Evolutionary conservation across 2,329 filamentous ascomycete genomes (phyloP), one percentile per base, ranked within the genome.

Genomic region (Talaromyces atroroseus): DNA sequence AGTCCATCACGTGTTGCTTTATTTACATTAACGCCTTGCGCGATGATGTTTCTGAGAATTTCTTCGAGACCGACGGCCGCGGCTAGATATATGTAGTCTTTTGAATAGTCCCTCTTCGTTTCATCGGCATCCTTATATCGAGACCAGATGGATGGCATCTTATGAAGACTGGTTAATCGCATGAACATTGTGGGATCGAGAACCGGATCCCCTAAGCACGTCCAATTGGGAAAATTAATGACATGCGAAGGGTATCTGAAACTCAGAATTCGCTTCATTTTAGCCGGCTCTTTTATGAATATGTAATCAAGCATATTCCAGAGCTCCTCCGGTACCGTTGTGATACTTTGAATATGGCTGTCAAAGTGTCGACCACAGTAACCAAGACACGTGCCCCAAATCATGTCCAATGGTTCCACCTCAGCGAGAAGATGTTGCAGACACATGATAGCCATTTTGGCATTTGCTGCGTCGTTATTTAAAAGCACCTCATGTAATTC

Each of bases 101-200:
- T 24, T 36, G 51, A 52, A 44, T 55, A 58, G 11, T n/a, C 16
- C 36, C 24, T 45, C 2, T 21, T 2, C 12, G 36, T 16, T 26
- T 48, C 26, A 10, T 46, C 38, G 4, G 47, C 4, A 29, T 36
- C 24, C 2, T 23, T 45, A 26, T 55, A 58, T 3, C 58, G 44
- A 32, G 55, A 49, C 46, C 50, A 50, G 20, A 59, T 49, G 2
- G 24, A 44, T n/a, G 58, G 51, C 5, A 58, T 24, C 16, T 47
- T 12, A 36, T 58, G 45, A 12, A 59, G 34, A 24, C 42, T 23
- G 1, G 58, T 59, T 18, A 32, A 46, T 49, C 40, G 50, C 48
- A 59, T 42, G 45, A 59, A 59, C 24, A 59, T 36, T 2, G 38
- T 44, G 26, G 51, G 54, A 23, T 58, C 46, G 16, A 59, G 14